Conservation (phyloP, 441 rosid genomes). For the Erodium chrysanthum region DNA sequence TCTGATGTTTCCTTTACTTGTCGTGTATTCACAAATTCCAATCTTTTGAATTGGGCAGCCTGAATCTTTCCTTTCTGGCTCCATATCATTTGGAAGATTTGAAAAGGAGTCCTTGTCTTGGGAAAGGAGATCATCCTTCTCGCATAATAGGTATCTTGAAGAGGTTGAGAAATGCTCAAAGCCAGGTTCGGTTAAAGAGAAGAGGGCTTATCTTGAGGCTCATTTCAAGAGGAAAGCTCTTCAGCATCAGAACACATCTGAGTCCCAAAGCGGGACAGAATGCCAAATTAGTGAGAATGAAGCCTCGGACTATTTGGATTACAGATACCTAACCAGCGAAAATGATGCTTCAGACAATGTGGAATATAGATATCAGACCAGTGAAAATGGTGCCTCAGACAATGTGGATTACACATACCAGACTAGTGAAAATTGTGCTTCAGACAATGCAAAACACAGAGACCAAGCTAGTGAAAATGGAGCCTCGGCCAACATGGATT, state of each 20-base stretch:
- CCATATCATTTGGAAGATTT: slow-evolving; percentile 80
- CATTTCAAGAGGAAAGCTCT: slow-evolving; percentile 68
- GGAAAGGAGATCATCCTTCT: slow-evolving; percentile 77
- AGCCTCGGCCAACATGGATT: slow-evolving; percentile 16
- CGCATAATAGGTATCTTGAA: slow-evolving; percentile 74
- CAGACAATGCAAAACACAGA: slow-evolving; percentile 21
- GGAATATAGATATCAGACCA: slow-evolving; percentile 20
- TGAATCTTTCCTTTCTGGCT: slow-evolving; percentile 64
- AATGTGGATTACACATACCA: slow-evolving; percentile 23
- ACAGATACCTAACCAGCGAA: slow-evolving; percentile 20
- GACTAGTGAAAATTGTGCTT: slow-evolving; percentile 5
- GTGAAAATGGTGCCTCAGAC: slow-evolving; percentile 16
- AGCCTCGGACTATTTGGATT: slow-evolving; percentile 18
- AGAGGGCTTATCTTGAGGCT: slow-evolving; percentile 71
- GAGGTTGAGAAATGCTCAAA: slow-evolving; percentile 78
- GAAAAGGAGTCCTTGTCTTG: slow-evolving; percentile 60
- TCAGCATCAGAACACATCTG: slow-evolving; percentile 25
- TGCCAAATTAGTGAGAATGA: slow-evolving; percentile 24
- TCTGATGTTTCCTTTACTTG: slow-evolving; percentile 12
- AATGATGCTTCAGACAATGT: slow-evolving; percentile 14
- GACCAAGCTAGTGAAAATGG: slow-evolving; percentile 13
- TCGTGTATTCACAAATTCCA: neutral
- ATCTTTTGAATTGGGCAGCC: slow-evolving; percentile 31
- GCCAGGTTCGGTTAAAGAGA: slow-evolving; percentile 71
- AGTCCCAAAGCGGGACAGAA: slow-evolving; percentile 28